A percentile compares a stretch with the other conserved stretches of the same genome.
phyloP scores from a whole-genome alignment of 1,284 basidiomycete species.

The Sporisorium iseilematis-ciliati region DNA sequence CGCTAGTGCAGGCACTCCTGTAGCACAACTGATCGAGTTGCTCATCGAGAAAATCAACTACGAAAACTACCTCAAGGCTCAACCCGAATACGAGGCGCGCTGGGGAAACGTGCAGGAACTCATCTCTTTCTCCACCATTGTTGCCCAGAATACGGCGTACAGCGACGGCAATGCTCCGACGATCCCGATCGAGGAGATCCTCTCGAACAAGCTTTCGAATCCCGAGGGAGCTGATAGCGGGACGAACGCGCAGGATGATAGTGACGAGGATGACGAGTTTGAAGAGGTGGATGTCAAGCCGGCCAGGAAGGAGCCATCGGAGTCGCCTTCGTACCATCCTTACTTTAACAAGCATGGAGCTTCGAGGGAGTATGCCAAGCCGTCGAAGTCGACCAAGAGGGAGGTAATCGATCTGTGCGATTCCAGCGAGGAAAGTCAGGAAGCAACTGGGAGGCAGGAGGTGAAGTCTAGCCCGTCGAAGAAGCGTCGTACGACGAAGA shows the following conservation, averaged over 20 bases:
- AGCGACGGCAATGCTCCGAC: slow-evolving; percentile 10
- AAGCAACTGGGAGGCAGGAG: not conserved
- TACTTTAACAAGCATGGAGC: slow-evolving; percentile 16
- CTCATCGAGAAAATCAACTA: slow-evolving; percentile 78
- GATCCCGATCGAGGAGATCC: slow-evolving; percentile 30
- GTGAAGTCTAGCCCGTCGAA: slow-evolving; percentile 16
- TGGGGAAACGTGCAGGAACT: slow-evolving; percentile 91
- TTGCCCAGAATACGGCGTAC: slow-evolving; percentile 26
- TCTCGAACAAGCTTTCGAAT: slow-evolving; percentile 40
- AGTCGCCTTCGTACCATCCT: slow-evolving; percentile 6
- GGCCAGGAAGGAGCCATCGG: not conserved
- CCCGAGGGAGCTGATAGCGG: slow-evolving; percentile 22
- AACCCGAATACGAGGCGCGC: slow-evolving; percentile 79
- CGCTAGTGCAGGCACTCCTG: slow-evolving; percentile 76
- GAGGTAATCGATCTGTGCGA: slow-evolving; percentile 44
- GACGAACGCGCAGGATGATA: slow-evolving; percentile 7
- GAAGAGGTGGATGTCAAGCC: slow-evolving; percentile 69
- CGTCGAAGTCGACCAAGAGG: slow-evolving; percentile 8
- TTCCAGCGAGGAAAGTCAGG: slow-evolving; percentile 25
- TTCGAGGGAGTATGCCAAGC: not conserved
- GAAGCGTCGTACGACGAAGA: slow-evolving; percentile 16
- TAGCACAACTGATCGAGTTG: slow-evolving; percentile 77
- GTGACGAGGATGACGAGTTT: slow-evolving; percentile 41
- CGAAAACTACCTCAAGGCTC: slow-evolving; percentile 77
- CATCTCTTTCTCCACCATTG: slow-evolving; percentile 69